Evolutionary conservation across 257 asterid genomes (phyloP).

Genomic region (Nemophila menziesii): DNA sequence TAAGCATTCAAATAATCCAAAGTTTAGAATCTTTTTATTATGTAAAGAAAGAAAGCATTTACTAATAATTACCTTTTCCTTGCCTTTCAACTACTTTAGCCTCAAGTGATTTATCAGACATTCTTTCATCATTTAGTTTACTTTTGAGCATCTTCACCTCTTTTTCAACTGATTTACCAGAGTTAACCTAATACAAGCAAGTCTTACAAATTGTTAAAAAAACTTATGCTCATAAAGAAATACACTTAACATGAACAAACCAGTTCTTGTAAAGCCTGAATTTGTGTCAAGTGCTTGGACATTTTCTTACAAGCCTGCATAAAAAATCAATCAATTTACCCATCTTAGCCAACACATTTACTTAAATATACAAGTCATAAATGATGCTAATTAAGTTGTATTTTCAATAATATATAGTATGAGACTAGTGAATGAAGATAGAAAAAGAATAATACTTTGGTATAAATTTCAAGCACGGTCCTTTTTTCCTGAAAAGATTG

Average conservation of each 20-base stretch:
- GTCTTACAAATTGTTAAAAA: not conserved
- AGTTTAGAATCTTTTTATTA: constrained; percentile 9
- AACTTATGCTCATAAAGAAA: not conserved
- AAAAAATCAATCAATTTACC: constrained; percentile 8
- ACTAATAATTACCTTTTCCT: constrained; percentile 63
- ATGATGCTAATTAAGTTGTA: not conserved
- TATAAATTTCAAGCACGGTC: constrained; percentile 52
- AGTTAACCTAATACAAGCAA: constrained; percentile 37
- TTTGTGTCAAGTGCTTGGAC: constrained; percentile 50
- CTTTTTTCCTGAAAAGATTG: constrained; percentile 65
- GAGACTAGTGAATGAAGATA: constrained; percentile 2
- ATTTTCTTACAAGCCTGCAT: constrained; percentile 73
- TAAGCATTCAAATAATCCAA: constrained; percentile 17
- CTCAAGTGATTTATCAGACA: constrained; percentile 54
- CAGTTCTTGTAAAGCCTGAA: constrained; percentile 85
- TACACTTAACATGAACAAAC: constrained; percentile 19
- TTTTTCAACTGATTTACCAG: constrained; percentile 63
- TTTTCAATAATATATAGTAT: not conserved
- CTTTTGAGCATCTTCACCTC: constrained; percentile 60
- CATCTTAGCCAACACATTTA: constrained; percentile 10
- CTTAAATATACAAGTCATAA: no score
- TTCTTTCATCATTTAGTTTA: constrained; percentile 54
- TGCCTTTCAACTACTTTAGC: constrained; percentile 51
- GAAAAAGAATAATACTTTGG: constrained; percentile 62
- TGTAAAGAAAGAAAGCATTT: no score